Evolutionary conservation across 768 basidiomycete species (phyloP), one percentile per base, ranked within the genome.

Genomic region (Mycena galericulata): DNA sequence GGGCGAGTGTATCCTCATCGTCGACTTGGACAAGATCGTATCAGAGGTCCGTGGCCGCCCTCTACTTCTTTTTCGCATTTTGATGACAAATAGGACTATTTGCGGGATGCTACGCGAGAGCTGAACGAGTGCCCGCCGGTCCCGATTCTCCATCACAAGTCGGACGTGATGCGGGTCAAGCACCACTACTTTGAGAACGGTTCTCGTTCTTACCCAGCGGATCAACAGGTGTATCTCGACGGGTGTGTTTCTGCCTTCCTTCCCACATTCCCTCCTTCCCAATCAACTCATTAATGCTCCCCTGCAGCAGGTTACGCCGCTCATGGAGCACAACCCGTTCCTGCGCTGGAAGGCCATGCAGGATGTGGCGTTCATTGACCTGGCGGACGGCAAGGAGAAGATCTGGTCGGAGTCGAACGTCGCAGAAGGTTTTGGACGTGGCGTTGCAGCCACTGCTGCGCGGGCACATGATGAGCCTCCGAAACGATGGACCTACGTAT

Each of bases 241-340:
- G 70, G 66, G 70, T 71, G 51, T 3, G 70, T 49, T 27, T 38
- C 12, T 63, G 65, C 61, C 41, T 55, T n/a, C n/a, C 36, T 30
- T 41, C 84, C 76, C 74, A 82, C 49, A 43, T 18, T 61, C 22
- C 30, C n/a, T 3, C n/a, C n/a, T n/a, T n/a, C n/a, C n/a, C n/a
- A n/a, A n/a, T n/a, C n/a, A n/a, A n/a, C n/a, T 51, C 4, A 59
- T 49, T 53, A 9, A 1, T 29, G 24, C 26, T 32, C n/a, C 14
- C 40, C 34, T n/a, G 76, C 84, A 91, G 89, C 90, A 15, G 76
- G 89, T 93, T 22, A 90, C 90, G 3, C 93, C 93, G 0, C 94
- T 94, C 73, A 91, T 94, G 74, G 93, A 93, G 3, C 93, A 95
- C 76, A 94, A 95, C 72, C 93, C 94, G 68, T 96, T 96, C 78